Evolutionary conservation across 208 protist genomes (phyloP), one percentile per base, ranked within the genome.

Genomic region (Novymonas esmeraldas): DNA sequence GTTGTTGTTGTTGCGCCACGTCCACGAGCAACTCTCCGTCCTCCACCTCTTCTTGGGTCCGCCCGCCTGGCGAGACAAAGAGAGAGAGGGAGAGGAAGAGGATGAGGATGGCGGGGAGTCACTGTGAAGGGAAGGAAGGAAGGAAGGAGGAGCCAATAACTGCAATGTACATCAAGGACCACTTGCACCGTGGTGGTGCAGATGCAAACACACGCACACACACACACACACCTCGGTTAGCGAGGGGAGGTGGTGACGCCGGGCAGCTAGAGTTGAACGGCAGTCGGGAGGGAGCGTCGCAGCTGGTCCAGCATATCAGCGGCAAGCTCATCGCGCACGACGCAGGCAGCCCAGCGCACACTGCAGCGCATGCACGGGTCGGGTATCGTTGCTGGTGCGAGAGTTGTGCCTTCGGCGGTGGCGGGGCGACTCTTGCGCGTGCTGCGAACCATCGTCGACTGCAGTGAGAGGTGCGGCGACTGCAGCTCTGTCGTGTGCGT

Each of bases 311-410:
- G 29, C 5, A 18, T 51, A 45, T 64, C 59, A 6, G 45, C 44
- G 13, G 45, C 59, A n/a, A 64, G 34, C 4, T 36, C 59, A 13
- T 64, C 59, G 22, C 29, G 44, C 33, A 64, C 33, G 31, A 64
- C 33, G 20, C 44, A 64, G 22, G 10, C 29, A 16, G 14, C 24
- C 59, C 18, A 44, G 38, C 45, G 41, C 44, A 64, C 59, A 3
- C 22, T 42, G 45, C 16, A 41, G 5, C 45, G 59, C 44, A 52
- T 55, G 31, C n/a, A 45, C 31, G 28, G 41, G 31, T 44, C 34
- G 6, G 45, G 42, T 14, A 33, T 26, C 6, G 5, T 1, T 4
- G 31, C 34, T 7, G 31, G 22, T 5, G 16, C n/a, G 11, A 50
- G 5, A 46, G 24, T 26, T 10, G 16, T 26, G 6, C 3, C 20